Conservation (phyloP, 163 green algal species). For the Chlamydomonas reinhardtii region DNA sequence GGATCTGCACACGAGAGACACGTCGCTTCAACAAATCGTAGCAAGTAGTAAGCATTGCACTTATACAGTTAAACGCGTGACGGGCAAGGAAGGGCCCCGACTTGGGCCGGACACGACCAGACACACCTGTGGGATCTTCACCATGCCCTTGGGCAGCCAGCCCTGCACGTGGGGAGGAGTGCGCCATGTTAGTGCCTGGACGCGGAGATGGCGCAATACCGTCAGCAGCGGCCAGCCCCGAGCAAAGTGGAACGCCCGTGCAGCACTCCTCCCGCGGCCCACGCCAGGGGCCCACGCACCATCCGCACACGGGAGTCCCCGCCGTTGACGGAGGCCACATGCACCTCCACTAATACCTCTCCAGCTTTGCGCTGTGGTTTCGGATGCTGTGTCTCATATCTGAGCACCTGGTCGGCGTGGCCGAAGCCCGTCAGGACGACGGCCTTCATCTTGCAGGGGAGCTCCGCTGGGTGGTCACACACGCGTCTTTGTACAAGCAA, state of each 20-base stretch:
- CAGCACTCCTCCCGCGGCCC: too few species aligned
- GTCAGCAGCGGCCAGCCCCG: background rate
- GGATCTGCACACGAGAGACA: slow-evolving; percentile 65
- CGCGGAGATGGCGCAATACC: background rate
- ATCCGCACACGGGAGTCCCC: background rate
- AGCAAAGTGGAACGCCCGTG: too few species aligned
- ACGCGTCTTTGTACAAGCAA: too few species aligned
- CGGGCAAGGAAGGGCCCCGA: too few species aligned
- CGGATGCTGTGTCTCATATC: background rate
- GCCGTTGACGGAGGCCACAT: background rate
- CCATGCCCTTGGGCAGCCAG: slow-evolving; percentile 14
- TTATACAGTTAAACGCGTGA: too few species aligned
- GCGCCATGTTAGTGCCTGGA: background rate
- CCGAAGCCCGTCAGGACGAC: background rate
- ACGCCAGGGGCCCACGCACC: too few species aligned
- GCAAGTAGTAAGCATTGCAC: too few species aligned
- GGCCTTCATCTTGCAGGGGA: background rate
- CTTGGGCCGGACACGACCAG: too few species aligned
- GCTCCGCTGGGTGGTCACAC: too few species aligned
- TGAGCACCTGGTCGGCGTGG: background rate
- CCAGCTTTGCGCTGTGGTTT: background rate
- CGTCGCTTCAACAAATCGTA: too few species aligned
- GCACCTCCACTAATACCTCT: background rate
- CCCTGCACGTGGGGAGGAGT: background rate
- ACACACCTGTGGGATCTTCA: slow-evolving; percentile 27